phyloP scores from a whole-genome alignment of 208 protist species.

The Acanthamoeba lenticulata region DNA sequence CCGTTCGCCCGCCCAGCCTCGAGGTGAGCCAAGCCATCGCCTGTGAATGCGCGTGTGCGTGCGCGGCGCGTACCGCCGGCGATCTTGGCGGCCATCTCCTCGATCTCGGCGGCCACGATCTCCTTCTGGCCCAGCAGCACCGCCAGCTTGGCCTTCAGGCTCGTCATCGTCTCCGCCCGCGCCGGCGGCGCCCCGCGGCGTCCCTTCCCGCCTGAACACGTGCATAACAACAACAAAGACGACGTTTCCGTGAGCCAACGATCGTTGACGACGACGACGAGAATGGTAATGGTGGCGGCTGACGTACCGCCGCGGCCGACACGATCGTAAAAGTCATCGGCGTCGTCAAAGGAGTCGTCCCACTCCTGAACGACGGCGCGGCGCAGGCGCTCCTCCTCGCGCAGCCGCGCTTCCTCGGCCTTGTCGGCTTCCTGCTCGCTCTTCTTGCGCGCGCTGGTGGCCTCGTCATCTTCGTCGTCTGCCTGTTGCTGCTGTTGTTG shows the following conservation, averaged over 20 bases:
- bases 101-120: neutral
- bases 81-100: conserved; percentile 3
- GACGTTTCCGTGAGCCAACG: too few relatives aligned
- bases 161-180: neutral
- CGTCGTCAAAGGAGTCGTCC: conserved; percentile 26
- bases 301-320: neutral
- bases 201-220: too few relatives aligned
- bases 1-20: neutral
- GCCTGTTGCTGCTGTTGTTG: neutral
- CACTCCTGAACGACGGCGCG: neutral
- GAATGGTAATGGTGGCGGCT: neutral
- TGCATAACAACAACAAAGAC: too few relatives aligned
- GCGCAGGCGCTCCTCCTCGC: neutral
- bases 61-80: neutral
- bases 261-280: neutral
- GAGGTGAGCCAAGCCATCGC: neutral
- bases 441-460: neutral
- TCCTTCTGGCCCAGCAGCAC: conserved; percentile 31
- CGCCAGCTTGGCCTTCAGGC: conserved; percentile 35
- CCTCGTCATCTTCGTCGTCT: neutral
- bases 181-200: neutral
- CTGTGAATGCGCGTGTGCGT: too few relatives aligned
- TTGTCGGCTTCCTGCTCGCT: neutral
- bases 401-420: neutral
- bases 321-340: conserved; percentile 33